Evolutionary conservation across 2,329 filamentous ascomycete species (phyloP).

Genomic region (Monilinia fructicola): DNA sequence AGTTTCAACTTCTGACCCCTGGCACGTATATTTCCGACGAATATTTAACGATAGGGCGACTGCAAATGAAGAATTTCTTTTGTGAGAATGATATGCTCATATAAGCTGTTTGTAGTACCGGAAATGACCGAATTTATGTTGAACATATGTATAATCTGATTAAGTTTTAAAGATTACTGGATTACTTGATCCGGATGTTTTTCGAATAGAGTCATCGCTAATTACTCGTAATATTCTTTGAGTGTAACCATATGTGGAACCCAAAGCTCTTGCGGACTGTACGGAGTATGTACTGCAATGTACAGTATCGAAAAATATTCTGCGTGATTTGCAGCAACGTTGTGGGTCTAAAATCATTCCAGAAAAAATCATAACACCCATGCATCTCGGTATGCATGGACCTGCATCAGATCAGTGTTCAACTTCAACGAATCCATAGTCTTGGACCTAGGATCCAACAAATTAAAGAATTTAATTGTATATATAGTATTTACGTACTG

Average conservation of each 20-base stretch:
- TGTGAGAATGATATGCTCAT: neutral
- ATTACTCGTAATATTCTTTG: neutral
- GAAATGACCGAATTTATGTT: neutral
- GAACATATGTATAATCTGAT: neutral
- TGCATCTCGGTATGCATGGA: neutral
- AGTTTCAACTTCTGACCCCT: neutral
- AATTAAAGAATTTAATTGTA: neutral
- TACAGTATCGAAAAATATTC: neutral
- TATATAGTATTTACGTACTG: too few species aligned
- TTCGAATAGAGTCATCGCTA: neutral
- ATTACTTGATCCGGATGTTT: neutral
- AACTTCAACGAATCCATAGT: neutral
- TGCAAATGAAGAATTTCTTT: neutral
- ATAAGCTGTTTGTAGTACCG: neutral
- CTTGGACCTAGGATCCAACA: neutral
- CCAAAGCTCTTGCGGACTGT: too few species aligned
- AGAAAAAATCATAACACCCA: conserved; percentile 5
- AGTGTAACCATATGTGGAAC: too few species aligned
- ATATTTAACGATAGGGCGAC: neutral
- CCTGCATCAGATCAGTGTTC: neutral
- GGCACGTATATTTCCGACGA: neutral
- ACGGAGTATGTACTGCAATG: too few species aligned
- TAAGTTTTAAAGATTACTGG: too few species aligned
- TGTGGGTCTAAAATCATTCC: neutral
- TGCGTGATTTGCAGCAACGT: neutral